Evolutionary conservation across 805 yeast species (phyloP), one percentile per base, ranked within the genome.

Genomic region (Candida taoyuanica): DNA sequence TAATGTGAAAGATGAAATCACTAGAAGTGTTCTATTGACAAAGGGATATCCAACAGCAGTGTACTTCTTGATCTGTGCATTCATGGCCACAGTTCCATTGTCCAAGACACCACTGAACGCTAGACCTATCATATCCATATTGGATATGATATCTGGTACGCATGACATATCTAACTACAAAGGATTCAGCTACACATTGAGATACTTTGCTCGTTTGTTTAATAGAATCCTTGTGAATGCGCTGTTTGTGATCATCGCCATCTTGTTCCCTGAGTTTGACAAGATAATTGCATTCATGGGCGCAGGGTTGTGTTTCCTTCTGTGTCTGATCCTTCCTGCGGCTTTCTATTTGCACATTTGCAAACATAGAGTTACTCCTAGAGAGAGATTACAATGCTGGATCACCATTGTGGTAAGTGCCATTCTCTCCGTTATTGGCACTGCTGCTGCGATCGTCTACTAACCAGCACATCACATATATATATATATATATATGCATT

Each of bases 71-170:
- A 67, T 88, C 31, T 79, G 88, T 33, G 69, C 72, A 0, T 63
- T 84, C 29, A 82, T 87, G 73, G 84, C 94, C n/a, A 48, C 86
- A 6, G 74, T 88, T 17, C 95, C 96, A 1, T 59, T 87, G 21
- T 85, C 96, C 2, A 88, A 88, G 53, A 73, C 87, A 1, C 95
- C 96, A 1, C 68, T 87, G 29, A 81, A 81, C 48, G 85, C 89
- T 11, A 76, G 87, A 52, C 96, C 96, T 0, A 78, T 88, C 20
- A 74, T 85, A 23, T 70, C 89, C 1, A 77, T 87, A 1, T 53
- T 83, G 27, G 94, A 85, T 50, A 60, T 68, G 9, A 39, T 78
- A n/a, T 58, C 75, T 23, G 40, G 59, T 18, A 54, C 58, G n/a
- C 56, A 50, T 14, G 50, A 45, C 21, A 32, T 49, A 12, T 41